Evolutionary conservation across 2,329 filamentous ascomycete species (phyloP).

Genomic region (Scytalidium sp.): DNA sequence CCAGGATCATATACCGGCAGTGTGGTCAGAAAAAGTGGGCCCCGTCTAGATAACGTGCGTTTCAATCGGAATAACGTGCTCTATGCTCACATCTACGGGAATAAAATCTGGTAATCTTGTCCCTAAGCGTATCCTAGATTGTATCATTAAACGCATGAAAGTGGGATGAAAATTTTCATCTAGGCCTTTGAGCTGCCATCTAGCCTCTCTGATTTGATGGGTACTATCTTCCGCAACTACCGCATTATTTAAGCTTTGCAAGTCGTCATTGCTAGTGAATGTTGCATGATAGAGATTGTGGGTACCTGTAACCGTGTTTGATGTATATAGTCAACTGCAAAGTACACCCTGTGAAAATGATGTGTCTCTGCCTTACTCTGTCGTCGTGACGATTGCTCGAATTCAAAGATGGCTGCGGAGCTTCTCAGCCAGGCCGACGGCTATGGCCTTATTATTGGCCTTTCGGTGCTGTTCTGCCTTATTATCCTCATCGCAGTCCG

Average conservation of each 20-base stretch:
- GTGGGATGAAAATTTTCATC: neutral
- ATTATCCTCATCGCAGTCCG: conserved; percentile 44
- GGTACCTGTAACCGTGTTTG: neutral
- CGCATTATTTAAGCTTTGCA: neutral
- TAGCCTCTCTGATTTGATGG: neutral
- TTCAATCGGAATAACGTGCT: neutral
- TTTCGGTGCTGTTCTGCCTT: conserved; percentile 43
- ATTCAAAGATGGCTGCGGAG: neutral
- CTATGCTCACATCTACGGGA: neutral
- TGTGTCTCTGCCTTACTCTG: too few relatives aligned
- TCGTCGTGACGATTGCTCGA: neutral
- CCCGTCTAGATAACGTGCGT: neutral
- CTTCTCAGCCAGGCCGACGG: conserved; percentile 32
- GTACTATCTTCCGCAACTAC: neutral
- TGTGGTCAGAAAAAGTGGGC: neutral
- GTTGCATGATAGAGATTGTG: neutral
- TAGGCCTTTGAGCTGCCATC: neutral
- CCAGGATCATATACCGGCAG: too few relatives aligned
- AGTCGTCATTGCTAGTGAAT: neutral
- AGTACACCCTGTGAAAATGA: too few relatives aligned
- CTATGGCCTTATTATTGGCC: conserved; percentile 47
- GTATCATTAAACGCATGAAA: neutral
- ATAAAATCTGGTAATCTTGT: neutral
- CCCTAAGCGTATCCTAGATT: neutral
- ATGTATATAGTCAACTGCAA: too few relatives aligned